phyloP scores from a whole-genome alignment of 202 grass and related monocot species.

The Panicum virgatum region DNA sequence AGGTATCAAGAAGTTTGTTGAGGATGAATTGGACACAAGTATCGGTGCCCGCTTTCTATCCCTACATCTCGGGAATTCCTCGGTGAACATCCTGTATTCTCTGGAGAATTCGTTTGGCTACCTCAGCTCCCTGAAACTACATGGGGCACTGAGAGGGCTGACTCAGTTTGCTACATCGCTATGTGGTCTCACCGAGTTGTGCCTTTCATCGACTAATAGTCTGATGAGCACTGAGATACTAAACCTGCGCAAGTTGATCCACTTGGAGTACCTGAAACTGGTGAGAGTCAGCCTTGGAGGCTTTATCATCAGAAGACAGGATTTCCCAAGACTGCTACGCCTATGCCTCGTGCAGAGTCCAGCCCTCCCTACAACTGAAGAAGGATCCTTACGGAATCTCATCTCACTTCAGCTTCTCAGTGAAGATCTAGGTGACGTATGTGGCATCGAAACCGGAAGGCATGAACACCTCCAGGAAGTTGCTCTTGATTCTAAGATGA shows the following conservation, averaged over 20 bases:
- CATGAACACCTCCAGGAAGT: slow-evolving; percentile 7
- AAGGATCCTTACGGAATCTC: neutral
- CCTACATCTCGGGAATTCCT: neutral
- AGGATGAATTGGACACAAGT: neutral
- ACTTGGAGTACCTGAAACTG: slow-evolving; percentile 25
- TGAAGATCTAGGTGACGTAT: neutral
- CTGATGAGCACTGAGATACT: neutral
- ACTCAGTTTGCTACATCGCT: neutral
- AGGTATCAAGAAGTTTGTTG: neutral
- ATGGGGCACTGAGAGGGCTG: neutral
- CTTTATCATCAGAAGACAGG: neutral
- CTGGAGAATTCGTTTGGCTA: neutral
- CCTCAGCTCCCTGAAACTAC: slow-evolving; percentile 31
- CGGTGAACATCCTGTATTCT: neutral
- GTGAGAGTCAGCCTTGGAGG: neutral
- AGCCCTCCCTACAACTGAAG: neutral
- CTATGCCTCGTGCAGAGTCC: slow-evolving; percentile 3
- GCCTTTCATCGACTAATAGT: neutral
- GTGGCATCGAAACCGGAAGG: neutral
- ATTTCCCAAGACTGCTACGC: neutral
- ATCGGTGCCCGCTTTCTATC: neutral
- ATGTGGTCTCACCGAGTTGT: neutral
- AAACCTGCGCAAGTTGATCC: neutral
- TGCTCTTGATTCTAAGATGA: slow-evolving; percentile 16
- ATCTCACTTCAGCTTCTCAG: slow-evolving; percentile 2